Evolutionary conservation across 306 rosid genomes (phyloP).

Genomic region (Heteromeles arbutifolia): DNA sequence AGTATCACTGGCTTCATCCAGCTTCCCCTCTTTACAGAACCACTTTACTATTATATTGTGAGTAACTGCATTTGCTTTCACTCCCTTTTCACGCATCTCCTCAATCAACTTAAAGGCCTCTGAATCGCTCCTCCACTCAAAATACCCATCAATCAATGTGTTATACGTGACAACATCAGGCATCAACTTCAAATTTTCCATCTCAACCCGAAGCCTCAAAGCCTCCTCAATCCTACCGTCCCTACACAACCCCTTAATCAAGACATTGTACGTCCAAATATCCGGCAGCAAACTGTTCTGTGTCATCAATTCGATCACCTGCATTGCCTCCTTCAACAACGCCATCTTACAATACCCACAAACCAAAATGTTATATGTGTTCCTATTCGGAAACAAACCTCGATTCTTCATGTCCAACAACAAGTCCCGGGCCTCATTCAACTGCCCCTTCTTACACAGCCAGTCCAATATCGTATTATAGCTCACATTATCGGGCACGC

Average conservation of each 20-base stretch:
- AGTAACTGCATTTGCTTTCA: slow-evolving; percentile 52
- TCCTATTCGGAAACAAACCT: slow-evolving; percentile 52
- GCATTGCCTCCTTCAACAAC: slow-evolving; percentile 64
- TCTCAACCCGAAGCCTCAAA: slow-evolving; percentile 51
- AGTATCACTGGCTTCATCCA: slow-evolving; percentile 45
- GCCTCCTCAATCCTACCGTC: slow-evolving; percentile 73
- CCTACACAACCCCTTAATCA: slow-evolving; percentile 60
- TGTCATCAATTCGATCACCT: slow-evolving; percentile 65
- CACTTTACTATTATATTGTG: slow-evolving; percentile 75
- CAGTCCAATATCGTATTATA: slow-evolving; percentile 65
- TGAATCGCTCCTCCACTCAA: slow-evolving; percentile 26
- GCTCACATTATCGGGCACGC: slow-evolving; percentile 61
- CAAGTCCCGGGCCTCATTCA: slow-evolving; percentile 52
- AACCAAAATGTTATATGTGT: slow-evolving; percentile 64
- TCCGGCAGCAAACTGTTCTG: slow-evolving; percentile 41
- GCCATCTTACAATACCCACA: slow-evolving; percentile 75
- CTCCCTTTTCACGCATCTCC: slow-evolving; percentile 57
- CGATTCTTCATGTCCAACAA: slow-evolving; percentile 50
- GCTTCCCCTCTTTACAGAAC: slow-evolving; percentile 71
- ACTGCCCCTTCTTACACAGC: slow-evolving; percentile 49
- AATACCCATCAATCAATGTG: slow-evolving; percentile 72
- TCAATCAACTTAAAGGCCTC: slow-evolving; percentile 50
- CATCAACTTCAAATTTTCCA: slow-evolving; percentile 51
- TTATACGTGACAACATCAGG: slow-evolving; percentile 84
- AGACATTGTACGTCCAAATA: slow-evolving; percentile 76